These are phyloP conservation scores for Leccinum obscurum DNA, from an alignment of 768 basidiomycete genomes.

Conservation along the genomic window DNA sequence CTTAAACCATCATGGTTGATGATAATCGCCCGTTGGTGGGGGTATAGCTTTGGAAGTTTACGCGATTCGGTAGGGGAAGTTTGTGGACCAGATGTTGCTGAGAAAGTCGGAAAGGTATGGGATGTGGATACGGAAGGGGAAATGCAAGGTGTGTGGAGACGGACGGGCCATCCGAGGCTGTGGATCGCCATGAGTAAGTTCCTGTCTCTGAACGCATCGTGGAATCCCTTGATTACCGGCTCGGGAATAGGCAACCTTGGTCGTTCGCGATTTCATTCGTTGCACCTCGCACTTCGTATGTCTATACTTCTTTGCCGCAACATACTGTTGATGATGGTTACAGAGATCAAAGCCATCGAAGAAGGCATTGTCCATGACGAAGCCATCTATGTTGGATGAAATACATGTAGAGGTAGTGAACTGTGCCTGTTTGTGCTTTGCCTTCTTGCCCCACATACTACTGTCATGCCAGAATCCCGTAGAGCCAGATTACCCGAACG, in stretches of 20 bases:
- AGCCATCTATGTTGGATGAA: neutral
- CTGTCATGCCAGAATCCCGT: too few species aligned
- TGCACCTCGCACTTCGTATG: neutral
- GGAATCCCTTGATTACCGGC: neutral
- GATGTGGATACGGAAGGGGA: neutral
- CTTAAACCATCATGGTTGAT: too few species aligned
- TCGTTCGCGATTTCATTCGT: neutral
- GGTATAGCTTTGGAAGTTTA: too few species aligned
- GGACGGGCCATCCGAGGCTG: neutral
- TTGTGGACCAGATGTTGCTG: too few species aligned
- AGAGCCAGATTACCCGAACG: too few species aligned
- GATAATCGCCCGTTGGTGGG: too few species aligned
- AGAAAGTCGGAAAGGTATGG: neutral
- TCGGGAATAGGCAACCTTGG: neutral
- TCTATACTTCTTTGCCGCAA: neutral
- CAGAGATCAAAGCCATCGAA: neutral
- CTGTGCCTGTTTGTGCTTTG: too few species aligned
- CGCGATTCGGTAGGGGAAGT: too few species aligned
- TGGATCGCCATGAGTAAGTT: neutral
- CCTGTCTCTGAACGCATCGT: neutral
- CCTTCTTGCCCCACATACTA: too few species aligned
- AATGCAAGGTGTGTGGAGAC: neutral
- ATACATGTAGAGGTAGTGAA: slow-evolving; percentile 30
- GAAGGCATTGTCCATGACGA: neutral
- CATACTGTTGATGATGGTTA: neutral